Conservation (phyloP, 2,329 filamentous ascomycete genomes). For the Fusarium coicis region DNA sequence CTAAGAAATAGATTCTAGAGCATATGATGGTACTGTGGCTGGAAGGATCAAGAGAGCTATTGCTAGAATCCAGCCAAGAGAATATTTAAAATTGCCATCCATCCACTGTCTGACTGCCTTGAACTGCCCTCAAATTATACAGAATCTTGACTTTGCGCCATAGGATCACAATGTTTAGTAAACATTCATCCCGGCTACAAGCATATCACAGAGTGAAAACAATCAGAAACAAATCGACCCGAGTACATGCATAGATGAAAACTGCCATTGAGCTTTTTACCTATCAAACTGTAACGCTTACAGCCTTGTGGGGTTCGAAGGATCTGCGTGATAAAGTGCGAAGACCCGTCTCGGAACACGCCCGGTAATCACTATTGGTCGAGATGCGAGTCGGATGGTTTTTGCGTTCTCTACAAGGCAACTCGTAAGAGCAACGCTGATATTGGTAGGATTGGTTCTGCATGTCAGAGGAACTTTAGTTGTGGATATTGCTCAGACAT, state of each 20-base stretch:
- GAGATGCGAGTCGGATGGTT: background rate
- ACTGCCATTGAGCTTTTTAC: no score
- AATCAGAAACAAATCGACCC: background rate
- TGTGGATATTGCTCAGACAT: background rate
- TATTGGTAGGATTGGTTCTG: background rate
- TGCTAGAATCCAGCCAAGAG: background rate
- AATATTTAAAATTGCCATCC: fast-evolving
- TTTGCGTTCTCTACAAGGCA: background rate
- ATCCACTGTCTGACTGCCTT: no score
- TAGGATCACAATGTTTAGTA: background rate
- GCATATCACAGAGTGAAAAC: fast-evolving
- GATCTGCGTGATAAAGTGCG: background rate
- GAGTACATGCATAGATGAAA: background rate
- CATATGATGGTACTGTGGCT: background rate
- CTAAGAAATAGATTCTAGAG: background rate
- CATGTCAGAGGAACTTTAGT: background rate
- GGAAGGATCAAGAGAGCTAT: no score
- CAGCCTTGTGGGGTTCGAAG: background rate
- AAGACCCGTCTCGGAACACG: background rate
- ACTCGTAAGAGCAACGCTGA: background rate
- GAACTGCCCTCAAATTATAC: no score
- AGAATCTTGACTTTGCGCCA: background rate
- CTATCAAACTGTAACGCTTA: background rate
- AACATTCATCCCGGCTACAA: background rate
- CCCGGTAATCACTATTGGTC: background rate